Base-by-base conservation (phyloP, 2,329 filamentous ascomycete species). In the Torrubiellomyces zombiae region DNA sequence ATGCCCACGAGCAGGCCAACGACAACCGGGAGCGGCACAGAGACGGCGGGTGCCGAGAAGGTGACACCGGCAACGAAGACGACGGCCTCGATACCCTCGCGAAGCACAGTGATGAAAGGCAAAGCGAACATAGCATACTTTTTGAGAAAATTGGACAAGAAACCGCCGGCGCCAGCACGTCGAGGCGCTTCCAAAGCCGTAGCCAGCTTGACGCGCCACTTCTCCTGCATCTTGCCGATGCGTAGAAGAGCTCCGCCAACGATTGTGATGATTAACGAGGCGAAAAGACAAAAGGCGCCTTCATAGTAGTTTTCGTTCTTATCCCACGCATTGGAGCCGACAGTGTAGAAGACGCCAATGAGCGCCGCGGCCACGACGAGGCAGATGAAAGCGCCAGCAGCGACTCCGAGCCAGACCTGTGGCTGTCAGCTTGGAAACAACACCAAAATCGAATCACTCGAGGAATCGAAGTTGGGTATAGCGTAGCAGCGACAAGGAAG, bases 61-160 rank as follows among this genome's bases (percentile, higher is more conserved):
- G 76, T 75, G 4, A 93, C 82, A 12, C 82, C 83, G 10, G 79
- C 80, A 26, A 91, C 71, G 47, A 91, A 92, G 14, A 92, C 67
- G 18, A 92, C 75, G 1, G 77, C 80, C 47, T 93, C 83, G 16
- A 92, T 66, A 3, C 82, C 83, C 47, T 92, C 82, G 18, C 83
- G 63, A 9, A 92, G 54, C n/a, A 89, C 76, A 0, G 82, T 92
- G 44, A 92, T 63, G 50, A 92, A 91, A 1, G 83, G 83, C 27
- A 92, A 56, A 22, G 80, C 50, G 46, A 91, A 89, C 76, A 92
- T 81, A 42, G 74, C 70, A 43, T 92, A 89, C 47, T 78, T 82
- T 47, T 85, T 75, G 12, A 60, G 51, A 53, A 67, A 78, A 28
- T 56, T 51, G 50, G 76, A 76, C 33, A 83, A 25, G 40, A 56